Base-by-base conservation (phyloP, 495 filamentous ascomycete species). In the Aspergillus asperescens region DNA sequence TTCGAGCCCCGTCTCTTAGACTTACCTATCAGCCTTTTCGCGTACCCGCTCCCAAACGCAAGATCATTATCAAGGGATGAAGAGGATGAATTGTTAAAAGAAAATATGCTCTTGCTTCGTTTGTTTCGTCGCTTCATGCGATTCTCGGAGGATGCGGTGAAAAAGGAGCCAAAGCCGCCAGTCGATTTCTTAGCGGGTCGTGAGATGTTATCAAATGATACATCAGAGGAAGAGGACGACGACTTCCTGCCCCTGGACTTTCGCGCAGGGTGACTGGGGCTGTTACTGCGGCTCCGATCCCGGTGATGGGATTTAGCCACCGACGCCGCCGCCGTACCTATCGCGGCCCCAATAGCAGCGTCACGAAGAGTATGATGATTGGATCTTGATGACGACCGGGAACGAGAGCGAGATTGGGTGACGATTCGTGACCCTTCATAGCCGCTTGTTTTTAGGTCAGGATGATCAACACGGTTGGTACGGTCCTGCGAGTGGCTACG, bases 21-120 rank as follows among this genome's bases (percentile, higher is more conserved):
- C 55, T 63, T 70, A 34, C 55, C 60, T 18, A 57, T 47, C 41
- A 58, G 51, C 51, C 65, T 70, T 55, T 68, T 71, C 0, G 68
- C 35, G 20, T 68, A 68, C 3, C 67, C 66, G 42, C 43, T 62
- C 13, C 71, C 66, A 58, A 79, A 83, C 0, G 75, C 77, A 15
- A 84, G 65, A 53, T 77, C 79, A 18, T 67, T 65, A 59, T 81
- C 80, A 7, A 80, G 69, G 1, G 82, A 83, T 0, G 81, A 83
- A 1, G 79, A 79, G 5, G 82, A 85, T 1, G 70, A 76, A 56
- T 81, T 81, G 25, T 74, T 73, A 58, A 84, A 81, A 39, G 69
- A 77, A 66, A 86, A 86, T 57, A 86, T 80, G 22, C 81, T 76
- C 28, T 65, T 66, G 3, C 62, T 53, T 59, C 71, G 72, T 49